Conservation (phyloP, 2,329 filamentous ascomycete species). For the Aureobasidium sp. region DNA sequence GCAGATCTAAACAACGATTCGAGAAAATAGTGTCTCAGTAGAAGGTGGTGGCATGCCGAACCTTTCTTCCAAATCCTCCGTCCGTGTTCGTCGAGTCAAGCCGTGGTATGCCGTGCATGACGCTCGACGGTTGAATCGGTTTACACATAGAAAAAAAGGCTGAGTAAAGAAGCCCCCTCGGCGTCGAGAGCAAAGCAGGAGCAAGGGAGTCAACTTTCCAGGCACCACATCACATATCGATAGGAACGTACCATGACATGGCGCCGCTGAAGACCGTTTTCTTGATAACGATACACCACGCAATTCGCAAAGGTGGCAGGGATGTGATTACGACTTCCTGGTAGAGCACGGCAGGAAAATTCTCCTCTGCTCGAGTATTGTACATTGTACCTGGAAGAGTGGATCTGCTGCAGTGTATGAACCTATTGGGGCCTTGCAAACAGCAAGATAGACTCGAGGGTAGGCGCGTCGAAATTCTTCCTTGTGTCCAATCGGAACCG, state of each 20-base stretch:
- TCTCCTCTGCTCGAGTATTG: background rate
- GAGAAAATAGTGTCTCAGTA: background rate
- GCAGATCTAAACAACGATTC: background rate
- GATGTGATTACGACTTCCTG: background rate
- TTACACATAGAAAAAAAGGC: background rate
- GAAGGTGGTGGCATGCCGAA: background rate
- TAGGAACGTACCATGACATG: background rate
- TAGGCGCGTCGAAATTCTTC: background rate
- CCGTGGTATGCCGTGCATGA: conserved; percentile 1
- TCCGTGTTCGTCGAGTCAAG: background rate
- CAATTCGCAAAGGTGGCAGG: background rate
- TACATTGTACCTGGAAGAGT: background rate
- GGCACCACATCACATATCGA: background rate
- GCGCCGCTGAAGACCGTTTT: background rate
- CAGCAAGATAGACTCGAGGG: conserved; percentile 2
- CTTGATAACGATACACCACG: background rate
- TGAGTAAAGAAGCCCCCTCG: background rate
- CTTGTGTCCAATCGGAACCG: background rate
- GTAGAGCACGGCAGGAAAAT: background rate
- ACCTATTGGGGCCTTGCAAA: background rate
- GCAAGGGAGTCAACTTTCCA: background rate
- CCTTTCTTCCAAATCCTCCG: background rate
- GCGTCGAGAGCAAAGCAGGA: background rate
- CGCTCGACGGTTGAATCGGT: background rate
- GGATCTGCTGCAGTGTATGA: background rate